phyloP scores from a whole-genome alignment of 1,139 yeast genomes.

The Nematodospora anomalae region DNA sequence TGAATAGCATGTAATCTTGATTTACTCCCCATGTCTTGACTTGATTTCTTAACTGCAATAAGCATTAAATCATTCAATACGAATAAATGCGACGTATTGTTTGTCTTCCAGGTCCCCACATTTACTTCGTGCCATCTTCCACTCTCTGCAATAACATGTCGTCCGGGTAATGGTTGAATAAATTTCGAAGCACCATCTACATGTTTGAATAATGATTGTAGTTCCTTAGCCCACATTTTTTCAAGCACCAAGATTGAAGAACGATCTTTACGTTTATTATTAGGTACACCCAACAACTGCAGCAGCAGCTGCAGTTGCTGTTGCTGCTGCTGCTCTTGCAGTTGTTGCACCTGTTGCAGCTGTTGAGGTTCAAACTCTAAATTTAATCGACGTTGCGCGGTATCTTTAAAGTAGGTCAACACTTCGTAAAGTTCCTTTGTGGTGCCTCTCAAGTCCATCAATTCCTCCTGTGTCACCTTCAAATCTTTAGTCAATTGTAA shows the following conservation, averaged over 20 bases:
- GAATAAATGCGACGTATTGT: conserved; percentile 74
- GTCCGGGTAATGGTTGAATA: conserved; percentile 73
- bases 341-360: conserved; percentile 6
- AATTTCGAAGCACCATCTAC: conserved; percentile 90
- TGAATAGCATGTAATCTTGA: conserved; percentile 65
- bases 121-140: conserved; percentile 88
- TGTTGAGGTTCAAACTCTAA: conserved; percentile 31
- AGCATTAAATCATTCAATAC: conserved; percentile 75
- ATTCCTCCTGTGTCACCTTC: conserved; percentile 60
- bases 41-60: conserved; percentile 64
- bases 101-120: conserved; percentile 81
- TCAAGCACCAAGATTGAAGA: conserved; percentile 73
- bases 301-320: conserved; percentile 2
- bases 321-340: conserved; percentile 6
- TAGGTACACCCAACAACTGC: conserved; percentile 5
- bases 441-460: conserved; percentile 58
- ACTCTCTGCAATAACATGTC: conserved; percentile 80
- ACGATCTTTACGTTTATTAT: conserved; percentile 47
- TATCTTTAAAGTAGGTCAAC: conserved; percentile 63
- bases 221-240: conserved; percentile 77
- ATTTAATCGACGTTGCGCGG: conserved; percentile 62
- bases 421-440: conserved; percentile 64
- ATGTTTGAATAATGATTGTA: conserved; percentile 70
- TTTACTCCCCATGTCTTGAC: conserved; percentile 22
- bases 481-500: conserved; percentile 67